Evolutionary conservation across 176 grass and related monocot species (phyloP), one percentile per base, ranked within the genome.

Genomic region (Triticum turgidum): DNA sequence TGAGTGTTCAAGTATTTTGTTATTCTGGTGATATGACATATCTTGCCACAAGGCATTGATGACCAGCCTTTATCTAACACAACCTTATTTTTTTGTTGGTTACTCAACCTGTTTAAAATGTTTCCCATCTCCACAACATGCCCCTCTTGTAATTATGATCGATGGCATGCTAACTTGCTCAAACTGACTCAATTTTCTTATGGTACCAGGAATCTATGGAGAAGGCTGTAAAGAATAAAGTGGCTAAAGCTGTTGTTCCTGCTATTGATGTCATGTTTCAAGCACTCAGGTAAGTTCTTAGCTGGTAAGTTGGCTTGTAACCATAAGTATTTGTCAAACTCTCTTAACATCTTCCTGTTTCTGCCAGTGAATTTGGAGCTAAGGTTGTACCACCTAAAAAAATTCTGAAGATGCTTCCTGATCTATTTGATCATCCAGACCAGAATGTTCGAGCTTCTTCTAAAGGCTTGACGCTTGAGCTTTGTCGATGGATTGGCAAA

Each of bases 241-340:
- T 99, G 77, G 94, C 97, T 71, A 99, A 99, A 91, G 97, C 97
- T 76, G 97, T 99, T 88, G 97, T 99, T 32, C 97, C 97, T 73
- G 97, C 97, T 79, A 99, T 99, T 85, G 97, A 99, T 90, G 94
- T 99, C 67, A 99, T 99, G 97, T 99, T 99, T 97, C 97, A 97
- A 88, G 94, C 97, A 73, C 91, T 99, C 52, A 99, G 97, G 97
- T 99, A 54, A 72, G 80, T 88, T 49, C 41, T 33, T 79, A 62
- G 20, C 1, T 86, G 20, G 56, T 65, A 83, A 76, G 32, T 74
- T 76, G 49, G 61, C 54, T 66, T 88, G 75, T 62, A 9, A 52
- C 75, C 33, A 67, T 22, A 75, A 42, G 38, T 77, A 76, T 17
- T 52, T 61, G 38, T 77, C 42, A 29, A 77, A 45, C n/a, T 35